Conservation (phyloP, 768 basidiomycete genomes). For the Russula sp. region DNA sequence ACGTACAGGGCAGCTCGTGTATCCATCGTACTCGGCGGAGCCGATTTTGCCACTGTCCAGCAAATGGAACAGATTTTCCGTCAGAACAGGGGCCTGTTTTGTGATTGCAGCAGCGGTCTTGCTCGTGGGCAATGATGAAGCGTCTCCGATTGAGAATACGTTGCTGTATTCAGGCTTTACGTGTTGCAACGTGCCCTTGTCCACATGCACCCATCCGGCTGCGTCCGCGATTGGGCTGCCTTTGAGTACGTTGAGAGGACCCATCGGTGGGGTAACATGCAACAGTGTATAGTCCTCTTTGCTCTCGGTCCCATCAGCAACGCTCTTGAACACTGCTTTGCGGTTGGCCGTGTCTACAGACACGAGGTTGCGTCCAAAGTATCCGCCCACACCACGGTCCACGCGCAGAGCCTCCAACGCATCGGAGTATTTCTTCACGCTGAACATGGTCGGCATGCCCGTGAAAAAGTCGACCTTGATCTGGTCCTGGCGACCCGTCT, state of each 20-base stretch:
- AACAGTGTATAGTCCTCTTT: slow-evolving; percentile 75
- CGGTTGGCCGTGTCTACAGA: slow-evolving; percentile 62
- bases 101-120: slow-evolving; percentile 96
- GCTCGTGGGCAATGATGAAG: slow-evolving; percentile 85
- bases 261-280: slow-evolving; percentile 91
- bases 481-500: slow-evolving; percentile 48
- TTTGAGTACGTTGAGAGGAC: slow-evolving; percentile 76
- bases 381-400: slow-evolving; percentile 70
- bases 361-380: slow-evolving; percentile 78
- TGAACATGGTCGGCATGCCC: slow-evolving; percentile 94
- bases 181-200: slow-evolving; percentile 75
- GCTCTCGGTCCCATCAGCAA: slow-evolving; percentile 53
- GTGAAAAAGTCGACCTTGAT: slow-evolving; percentile 75
- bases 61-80: slow-evolving; percentile 77
- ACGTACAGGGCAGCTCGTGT: slow-evolving; percentile 80
- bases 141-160: slow-evolving; percentile 89
- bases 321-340: slow-evolving; percentile 78
- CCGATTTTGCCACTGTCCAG: slow-evolving; percentile 67
- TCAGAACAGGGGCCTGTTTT: slow-evolving; percentile 81
- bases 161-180: slow-evolving; percentile 73
- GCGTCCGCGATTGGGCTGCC: slow-evolving; percentile 69
- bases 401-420: slow-evolving; percentile 71
- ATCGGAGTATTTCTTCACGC: slow-evolving; percentile 92
- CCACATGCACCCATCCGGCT: slow-evolving; percentile 85
- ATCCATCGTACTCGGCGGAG: slow-evolving; percentile 75